These are phyloP conservation scores for Tylopilus orsonianus DNA, from an alignment of 1,284 basidiomycete genomes.

Conservation along the genomic window DNA sequence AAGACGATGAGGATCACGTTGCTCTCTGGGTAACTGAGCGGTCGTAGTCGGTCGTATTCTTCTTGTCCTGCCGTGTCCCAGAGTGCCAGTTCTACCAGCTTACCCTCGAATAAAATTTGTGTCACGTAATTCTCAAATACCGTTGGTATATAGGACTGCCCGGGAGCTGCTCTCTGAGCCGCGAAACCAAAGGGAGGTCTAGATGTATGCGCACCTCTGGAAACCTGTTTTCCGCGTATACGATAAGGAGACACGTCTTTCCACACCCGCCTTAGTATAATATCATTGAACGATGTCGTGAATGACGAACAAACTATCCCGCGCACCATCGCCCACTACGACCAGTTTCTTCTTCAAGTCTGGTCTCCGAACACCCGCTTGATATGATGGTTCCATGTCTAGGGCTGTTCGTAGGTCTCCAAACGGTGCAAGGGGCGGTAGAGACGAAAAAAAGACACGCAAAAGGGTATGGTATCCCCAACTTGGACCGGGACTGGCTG, in stretches of 20 bases:
- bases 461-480: not conserved
- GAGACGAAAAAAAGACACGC: conserved; percentile 3
- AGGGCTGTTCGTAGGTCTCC: not conserved
- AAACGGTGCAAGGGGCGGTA: not conserved
- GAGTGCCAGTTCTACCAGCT: conserved; percentile 89
- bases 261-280: conserved; percentile 65
- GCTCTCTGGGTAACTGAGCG: conserved; percentile 94
- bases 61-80: conserved; percentile 99
- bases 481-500: not conserved
- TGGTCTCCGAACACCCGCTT: conserved; percentile 47
- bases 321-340: conserved; percentile 85
- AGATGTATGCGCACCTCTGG: conserved; percentile 73
- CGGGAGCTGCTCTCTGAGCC: conserved; percentile 10
- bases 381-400: conserved; percentile 29
- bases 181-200: conserved; percentile 5
- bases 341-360: conserved; percentile 89
- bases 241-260: conserved; percentile 91
- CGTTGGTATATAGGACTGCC: conserved; percentile 94
- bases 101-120: conserved; percentile 84
- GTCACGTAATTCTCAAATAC: conserved; percentile 99
- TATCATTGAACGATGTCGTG: conserved; percentile 29
- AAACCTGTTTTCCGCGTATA: conserved; percentile 97
- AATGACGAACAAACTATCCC: conserved; percentile 36
- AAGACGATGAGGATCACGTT: conserved; percentile 97
- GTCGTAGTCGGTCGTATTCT: conserved; percentile 94